Evolutionary conservation across 441 rosid species (phyloP), one percentile per base, ranked within the genome.

Genomic region (Bruguiera hainesii): DNA sequence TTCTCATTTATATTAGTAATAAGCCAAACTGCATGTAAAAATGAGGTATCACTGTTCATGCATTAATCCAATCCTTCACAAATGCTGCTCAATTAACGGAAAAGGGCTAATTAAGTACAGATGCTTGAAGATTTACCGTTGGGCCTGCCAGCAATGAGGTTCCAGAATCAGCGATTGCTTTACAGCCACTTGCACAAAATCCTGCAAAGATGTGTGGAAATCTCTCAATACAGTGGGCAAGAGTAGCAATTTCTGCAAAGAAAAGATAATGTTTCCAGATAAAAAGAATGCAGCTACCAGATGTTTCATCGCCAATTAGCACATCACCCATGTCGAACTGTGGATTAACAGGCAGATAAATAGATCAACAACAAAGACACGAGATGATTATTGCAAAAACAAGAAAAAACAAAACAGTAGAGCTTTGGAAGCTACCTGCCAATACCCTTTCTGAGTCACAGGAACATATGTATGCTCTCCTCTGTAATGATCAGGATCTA

Each of bases 71-170:
- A 13, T 23, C 58, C 11, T 55, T 55, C 18, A 15, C 9, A 55
- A 23, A 26, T 63, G 50, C 15, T 6, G 39, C 29, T 48, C 8
- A 55, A 23, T 55, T 23, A 55, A 55, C 13, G 31, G 15, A 64
- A 53, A 66, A 20, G 9, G 11, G 56, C 4, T 49, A 25, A 19
- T n/a, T 6, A 11, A 33, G 26, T 25, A 64, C 35, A 37, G 66
- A 18, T 7, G 56, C 51, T 23, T n/a, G 66, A 56, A 26, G 55
- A 63, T 76, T 18, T 75, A 91, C 97, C 65, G 86, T 84, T 46
- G 97, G 97, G 61, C 96, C 96, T 1, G 96, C 87, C 79, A 91
- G 64, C 80, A 91, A 71, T 35, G 97, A 89, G 72, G 97, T 91
- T 70, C 97, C 96, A 25, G 96, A 91, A 78, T 91, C 93, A 64